A percentile compares a stretch with the other conserved stretches of the same genome.
Conservation (phyloP, 176 grass and related monocot species). For the Oryza meyeriana region DNA sequence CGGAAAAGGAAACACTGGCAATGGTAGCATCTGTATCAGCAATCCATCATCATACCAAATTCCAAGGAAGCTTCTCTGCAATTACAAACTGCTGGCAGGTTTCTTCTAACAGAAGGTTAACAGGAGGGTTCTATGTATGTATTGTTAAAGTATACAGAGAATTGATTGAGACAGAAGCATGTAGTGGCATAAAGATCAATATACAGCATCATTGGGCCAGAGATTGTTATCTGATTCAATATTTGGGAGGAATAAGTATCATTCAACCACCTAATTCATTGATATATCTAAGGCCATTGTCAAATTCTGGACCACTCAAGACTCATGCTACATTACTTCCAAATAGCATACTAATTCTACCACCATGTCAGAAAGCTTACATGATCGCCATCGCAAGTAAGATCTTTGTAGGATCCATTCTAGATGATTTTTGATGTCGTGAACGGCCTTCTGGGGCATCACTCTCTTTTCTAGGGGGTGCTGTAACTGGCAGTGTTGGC, state of each 20-base stretch:
- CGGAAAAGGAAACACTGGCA: background rate
- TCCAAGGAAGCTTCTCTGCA: background rate
- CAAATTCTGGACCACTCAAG: background rate
- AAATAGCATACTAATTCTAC: background rate
- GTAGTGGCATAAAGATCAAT: background rate
- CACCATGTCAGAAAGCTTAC: slow-evolving; percentile 44
- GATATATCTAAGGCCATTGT: background rate
- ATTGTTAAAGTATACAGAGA: background rate
- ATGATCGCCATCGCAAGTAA: slow-evolving; percentile 86
- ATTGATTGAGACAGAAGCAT: background rate
- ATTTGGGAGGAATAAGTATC: background rate
- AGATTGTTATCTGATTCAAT: background rate
- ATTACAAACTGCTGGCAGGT: background rate
- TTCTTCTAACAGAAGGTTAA: background rate
- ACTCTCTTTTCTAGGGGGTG: slow-evolving; percentile 68
- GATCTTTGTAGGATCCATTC: slow-evolving; percentile 90
- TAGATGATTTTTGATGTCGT: slow-evolving; percentile 68
- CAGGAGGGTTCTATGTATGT: background rate
- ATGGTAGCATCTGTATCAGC: background rate
- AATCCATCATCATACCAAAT: slow-evolving; percentile 6
- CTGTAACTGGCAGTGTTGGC: slow-evolving; percentile 86
- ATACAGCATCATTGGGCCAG: background rate
- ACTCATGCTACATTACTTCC: slow-evolving; percentile 1
- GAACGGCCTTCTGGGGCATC: slow-evolving; percentile 64
- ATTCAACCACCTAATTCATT: background rate